Evolutionary conservation across 331 rosid genomes (phyloP), one percentile per base, ranked within the genome.

Genomic region (Malus hybrid): DNA sequence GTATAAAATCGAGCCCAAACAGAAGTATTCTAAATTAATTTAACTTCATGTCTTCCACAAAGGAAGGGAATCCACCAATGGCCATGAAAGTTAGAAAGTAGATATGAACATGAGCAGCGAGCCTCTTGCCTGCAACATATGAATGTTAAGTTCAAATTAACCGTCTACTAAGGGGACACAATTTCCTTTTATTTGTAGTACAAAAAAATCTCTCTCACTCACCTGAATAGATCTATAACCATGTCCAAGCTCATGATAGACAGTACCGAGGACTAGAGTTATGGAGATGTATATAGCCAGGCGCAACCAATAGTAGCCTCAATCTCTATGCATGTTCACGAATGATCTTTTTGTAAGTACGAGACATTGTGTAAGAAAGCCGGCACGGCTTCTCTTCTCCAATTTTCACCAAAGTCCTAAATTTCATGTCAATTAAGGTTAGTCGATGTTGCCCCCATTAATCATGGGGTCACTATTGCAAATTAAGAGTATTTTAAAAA

Each of bases 11-110:
- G n/a, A n/a, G n/a, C n/a, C n/a, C n/a, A n/a, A n/a, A n/a, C n/a
- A n/a, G 60, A 22, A 22, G 29, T 58, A 58, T 58, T 58, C 30
- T 13, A 58, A 62, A 10, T 62, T 63, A 7, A 32, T 32, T 63
- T 16, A 63, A 80, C 88, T 90, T 88, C 93, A 90, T 86, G 48
- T 88, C 95, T 73, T 91, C 97, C 32, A 89, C 93, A 79, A 86
- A 91, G 26, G 97, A 92, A 75, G 97, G 97, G 72, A 92, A 92
- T 74, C 96, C 97, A 81, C 97, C 96, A 24, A 90, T 85, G 26
- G 89, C 70, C 96, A 92, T 92, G 80, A 92, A 88, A 29, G 97
- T 92, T 3, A 89, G 16, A 88, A 89, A 20, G 90, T n/a, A 74
- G 79, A 48, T 10, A 85, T 77, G 68, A 80, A 88, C 48, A 68